Conservation (phyloP, 805 yeast species). For the Cyberlindnera suaveolens region DNA sequence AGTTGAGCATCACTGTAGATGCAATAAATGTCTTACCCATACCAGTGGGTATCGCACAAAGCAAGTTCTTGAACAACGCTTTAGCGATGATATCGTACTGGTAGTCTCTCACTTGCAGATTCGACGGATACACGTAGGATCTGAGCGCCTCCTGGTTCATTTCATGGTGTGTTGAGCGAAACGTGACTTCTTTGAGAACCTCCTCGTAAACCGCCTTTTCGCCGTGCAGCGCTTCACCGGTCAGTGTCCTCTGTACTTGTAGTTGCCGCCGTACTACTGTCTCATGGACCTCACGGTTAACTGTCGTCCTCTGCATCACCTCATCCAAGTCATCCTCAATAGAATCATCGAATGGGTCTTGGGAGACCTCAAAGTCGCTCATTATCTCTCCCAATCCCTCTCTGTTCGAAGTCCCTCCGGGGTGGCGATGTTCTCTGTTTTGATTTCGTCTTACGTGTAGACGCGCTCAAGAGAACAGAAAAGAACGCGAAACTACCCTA, state of each 20-base stretch:
- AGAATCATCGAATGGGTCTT: constrained; percentile 24
- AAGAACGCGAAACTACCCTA: too few relatives aligned
- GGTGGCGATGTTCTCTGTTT: too few relatives aligned
- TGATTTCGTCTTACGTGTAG: too few relatives aligned
- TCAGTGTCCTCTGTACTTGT: constrained; percentile 31
- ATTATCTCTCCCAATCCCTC: neutral
- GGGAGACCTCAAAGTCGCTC: constrained; percentile 1
- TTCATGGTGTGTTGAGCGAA: constrained; percentile 45
- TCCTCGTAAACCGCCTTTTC: constrained; percentile 30
- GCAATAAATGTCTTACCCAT: constrained; percentile 97
- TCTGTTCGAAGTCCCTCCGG: neutral
- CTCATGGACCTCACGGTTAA: constrained; percentile 28
- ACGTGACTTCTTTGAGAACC: constrained; percentile 27
- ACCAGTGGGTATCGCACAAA: constrained; percentile 96
- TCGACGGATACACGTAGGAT: constrained; percentile 76
- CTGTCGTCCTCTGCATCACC: constrained; percentile 23
- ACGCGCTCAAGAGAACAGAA: too few relatives aligned
- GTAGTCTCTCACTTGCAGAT: constrained; percentile 78
- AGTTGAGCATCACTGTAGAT: constrained; percentile 87
- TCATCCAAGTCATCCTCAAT: constrained; percentile 24
- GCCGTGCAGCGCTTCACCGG: constrained; percentile 23
- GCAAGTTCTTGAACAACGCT: constrained; percentile 64
- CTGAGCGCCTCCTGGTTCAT: constrained; percentile 33
- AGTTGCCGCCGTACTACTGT: constrained; percentile 23
- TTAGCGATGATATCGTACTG: constrained; percentile 74